phyloP scores from a whole-genome alignment of 2,329 filamentous ascomycete genomes.

The Drechslerella dactyloides region DNA sequence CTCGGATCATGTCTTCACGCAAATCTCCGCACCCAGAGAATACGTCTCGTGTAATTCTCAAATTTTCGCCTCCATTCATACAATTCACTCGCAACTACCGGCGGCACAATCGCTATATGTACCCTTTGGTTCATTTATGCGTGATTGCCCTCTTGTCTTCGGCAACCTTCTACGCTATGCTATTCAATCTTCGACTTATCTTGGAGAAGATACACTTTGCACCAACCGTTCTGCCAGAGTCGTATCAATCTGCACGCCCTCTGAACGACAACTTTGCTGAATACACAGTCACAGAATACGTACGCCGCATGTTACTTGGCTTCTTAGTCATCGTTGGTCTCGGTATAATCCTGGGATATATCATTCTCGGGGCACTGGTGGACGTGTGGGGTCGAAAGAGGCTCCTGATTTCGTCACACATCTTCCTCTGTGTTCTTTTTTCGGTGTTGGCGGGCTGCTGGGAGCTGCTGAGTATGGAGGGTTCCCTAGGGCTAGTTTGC shows the following conservation, averaged over 20 bases:
- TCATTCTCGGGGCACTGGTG: slow-evolving; percentile 7
- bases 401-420: slow-evolving; percentile 13
- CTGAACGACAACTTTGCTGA: no score
- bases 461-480: slow-evolving; percentile 2
- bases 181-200: slow-evolving; percentile 19
- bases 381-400: slow-evolving; percentile 34
- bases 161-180: slow-evolving; percentile 18
- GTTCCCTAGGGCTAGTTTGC: slow-evolving; percentile 14
- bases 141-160: slow-evolving; percentile 18
- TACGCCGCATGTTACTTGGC: slow-evolving; percentile 10
- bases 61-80: slow-evolving; percentile 13
- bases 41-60: slow-evolving; percentile 12
- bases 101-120: slow-evolving; percentile 11
- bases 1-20: slow-evolving; percentile 3
- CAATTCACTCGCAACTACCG: slow-evolving; percentile 17
- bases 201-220: slow-evolving; percentile 1
- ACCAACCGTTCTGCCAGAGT: neutral
- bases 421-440: slow-evolving; percentile 1
- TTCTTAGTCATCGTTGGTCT: neutral
- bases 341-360: slow-evolving; percentile 16
- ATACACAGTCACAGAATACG: neutral
- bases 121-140: slow-evolving; percentile 14
- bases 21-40: slow-evolving; percentile 1
- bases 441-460: slow-evolving; percentile 12
- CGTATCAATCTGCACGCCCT: no score